Conservation (phyloP, 495 filamentous ascomycete genomes). For the Mycothermus thermophilus region DNA sequence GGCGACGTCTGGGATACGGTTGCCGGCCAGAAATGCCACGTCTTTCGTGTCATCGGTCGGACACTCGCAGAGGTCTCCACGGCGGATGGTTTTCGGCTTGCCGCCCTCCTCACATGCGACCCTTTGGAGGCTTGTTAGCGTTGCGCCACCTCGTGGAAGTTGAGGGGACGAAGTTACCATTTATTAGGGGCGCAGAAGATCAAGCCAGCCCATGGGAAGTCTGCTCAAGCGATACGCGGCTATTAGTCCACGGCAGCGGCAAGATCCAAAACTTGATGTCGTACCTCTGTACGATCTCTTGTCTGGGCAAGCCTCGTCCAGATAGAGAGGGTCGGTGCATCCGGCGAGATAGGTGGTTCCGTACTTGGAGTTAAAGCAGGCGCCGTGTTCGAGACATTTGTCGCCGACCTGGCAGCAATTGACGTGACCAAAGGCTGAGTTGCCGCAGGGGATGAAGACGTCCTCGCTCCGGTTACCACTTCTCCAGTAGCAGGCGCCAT, state of each 20-base stretch:
- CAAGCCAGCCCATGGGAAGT: constrained; percentile 13
- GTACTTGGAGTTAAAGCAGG: constrained; percentile 14
- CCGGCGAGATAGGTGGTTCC: constrained; percentile 22
- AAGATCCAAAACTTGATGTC: too few species aligned
- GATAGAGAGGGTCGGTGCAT: constrained; percentile 16
- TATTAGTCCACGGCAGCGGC: too few species aligned
- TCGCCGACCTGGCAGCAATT: constrained; percentile 27
- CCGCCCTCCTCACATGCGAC: constrained; percentile 7
- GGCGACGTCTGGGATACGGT: constrained; percentile 11
- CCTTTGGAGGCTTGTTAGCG: constrained; percentile 1
- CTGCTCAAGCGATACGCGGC: too few species aligned
- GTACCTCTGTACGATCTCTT: constrained; percentile 7
- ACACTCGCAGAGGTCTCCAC: constrained; percentile 14
- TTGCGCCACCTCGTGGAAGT: neutral
- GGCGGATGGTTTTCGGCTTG: constrained; percentile 1
- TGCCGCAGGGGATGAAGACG: constrained; percentile 25
- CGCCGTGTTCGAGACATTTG: constrained; percentile 16
- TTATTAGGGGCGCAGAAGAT: constrained; percentile 13
- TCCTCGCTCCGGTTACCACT: neutral
- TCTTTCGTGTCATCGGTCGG: constrained; percentile 2
- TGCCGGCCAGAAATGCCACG: constrained; percentile 12
- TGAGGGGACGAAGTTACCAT: constrained; percentile 10
- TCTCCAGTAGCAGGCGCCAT: constrained; percentile 25
- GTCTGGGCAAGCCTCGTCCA: constrained; percentile 9
- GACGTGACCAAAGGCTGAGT: constrained; percentile 16